Evolutionary conservation across 805 yeast species (phyloP).

Genomic region (Wickerhamiella occidentalis): DNA sequence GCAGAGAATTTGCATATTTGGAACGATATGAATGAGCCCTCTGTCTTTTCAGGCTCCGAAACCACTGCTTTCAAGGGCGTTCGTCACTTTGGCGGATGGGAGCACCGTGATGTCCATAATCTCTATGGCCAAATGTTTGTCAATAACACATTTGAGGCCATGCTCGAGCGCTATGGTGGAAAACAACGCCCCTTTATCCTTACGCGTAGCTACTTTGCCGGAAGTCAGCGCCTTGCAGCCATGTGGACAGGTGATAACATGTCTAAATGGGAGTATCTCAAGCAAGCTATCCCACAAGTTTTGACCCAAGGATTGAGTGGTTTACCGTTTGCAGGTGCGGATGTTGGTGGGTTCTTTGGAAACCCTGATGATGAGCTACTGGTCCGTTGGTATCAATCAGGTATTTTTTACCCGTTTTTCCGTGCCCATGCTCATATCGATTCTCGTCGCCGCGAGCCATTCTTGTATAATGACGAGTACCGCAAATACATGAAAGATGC

Average conservation of each 20-base stretch:
- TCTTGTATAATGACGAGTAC: slow-evolving; percentile 67
- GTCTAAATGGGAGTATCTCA: slow-evolving; percentile 82
- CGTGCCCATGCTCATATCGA: slow-evolving; percentile 96
- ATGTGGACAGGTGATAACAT: slow-evolving; percentile 98
- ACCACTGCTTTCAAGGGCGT: slow-evolving; percentile 76
- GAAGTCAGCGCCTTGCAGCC: slow-evolving; percentile 83
- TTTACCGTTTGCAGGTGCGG: slow-evolving; percentile 90
- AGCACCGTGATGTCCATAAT: slow-evolving; percentile 87
- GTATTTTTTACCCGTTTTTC: slow-evolving; percentile 92
- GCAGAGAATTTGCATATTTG: slow-evolving; percentile 68
- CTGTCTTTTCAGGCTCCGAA: slow-evolving; percentile 90
- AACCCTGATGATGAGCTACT: slow-evolving; percentile 72
- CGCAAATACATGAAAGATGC: slow-evolving; percentile 57
- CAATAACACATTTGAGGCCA: slow-evolving; percentile 62
- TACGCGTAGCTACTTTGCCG: slow-evolving; percentile 78
- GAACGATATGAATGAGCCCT: slow-evolving; percentile 99
- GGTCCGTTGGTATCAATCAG: slow-evolving; percentile 92
- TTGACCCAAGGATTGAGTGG: slow-evolving; percentile 71
- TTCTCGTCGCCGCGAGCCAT: slow-evolving; percentile 85
- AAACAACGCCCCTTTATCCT: slow-evolving; percentile 69
- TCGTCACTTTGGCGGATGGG: slow-evolving; percentile 68
- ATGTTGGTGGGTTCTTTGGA: slow-evolving; percentile 94
- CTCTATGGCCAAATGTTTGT: slow-evolving; percentile 69
- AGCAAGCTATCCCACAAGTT: slow-evolving; percentile 74
- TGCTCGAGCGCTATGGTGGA: slow-evolving; percentile 38